Evolutionary conservation across 75 land plant species (phyloP).

Genomic region (Sequoiadendron giganteum): DNA sequence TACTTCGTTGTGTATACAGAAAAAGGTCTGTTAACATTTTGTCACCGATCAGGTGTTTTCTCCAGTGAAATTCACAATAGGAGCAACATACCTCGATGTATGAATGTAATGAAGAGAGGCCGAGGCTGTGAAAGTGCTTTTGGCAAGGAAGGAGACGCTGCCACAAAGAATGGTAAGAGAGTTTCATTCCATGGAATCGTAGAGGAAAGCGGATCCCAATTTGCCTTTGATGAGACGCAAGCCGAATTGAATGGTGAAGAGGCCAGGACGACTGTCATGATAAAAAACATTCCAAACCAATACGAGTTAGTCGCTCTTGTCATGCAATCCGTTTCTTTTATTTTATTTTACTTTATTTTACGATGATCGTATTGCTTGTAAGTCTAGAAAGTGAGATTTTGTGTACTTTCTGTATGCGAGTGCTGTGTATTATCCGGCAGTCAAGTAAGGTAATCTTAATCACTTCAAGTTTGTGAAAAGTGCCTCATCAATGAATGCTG

Average conservation of each 20-base stretch:
- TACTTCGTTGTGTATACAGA: too few species aligned
- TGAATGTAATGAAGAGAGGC: background rate
- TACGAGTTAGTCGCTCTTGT: slow-evolving; percentile 16
- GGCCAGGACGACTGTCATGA: slow-evolving; percentile 39
- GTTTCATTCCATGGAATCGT: background rate
- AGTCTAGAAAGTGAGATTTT: background rate
- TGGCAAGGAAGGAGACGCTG: background rate
- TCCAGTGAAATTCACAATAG: background rate
- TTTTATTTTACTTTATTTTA: background rate
- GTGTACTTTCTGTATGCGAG: background rate
- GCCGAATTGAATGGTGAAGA: slow-evolving; percentile 21
- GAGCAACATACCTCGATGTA: too few species aligned
- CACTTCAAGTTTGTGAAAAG: background rate
- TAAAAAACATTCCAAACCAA: slow-evolving; percentile 40
- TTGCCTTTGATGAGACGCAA: slow-evolving; percentile 27
- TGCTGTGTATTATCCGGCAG: background rate
- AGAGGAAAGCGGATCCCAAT: slow-evolving; percentile 15
- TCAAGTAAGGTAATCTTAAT: background rate
- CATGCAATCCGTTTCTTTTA: background rate
- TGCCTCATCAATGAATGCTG: background rate
- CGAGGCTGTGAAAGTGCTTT: background rate
- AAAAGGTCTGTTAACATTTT: too few species aligned
- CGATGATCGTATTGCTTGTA: background rate
- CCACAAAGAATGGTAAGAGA: background rate
- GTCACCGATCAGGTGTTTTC: background rate